Evolutionary conservation across 352 stramenopile genomes (phyloP).

Genomic region (Phytophthora citricola): DNA sequence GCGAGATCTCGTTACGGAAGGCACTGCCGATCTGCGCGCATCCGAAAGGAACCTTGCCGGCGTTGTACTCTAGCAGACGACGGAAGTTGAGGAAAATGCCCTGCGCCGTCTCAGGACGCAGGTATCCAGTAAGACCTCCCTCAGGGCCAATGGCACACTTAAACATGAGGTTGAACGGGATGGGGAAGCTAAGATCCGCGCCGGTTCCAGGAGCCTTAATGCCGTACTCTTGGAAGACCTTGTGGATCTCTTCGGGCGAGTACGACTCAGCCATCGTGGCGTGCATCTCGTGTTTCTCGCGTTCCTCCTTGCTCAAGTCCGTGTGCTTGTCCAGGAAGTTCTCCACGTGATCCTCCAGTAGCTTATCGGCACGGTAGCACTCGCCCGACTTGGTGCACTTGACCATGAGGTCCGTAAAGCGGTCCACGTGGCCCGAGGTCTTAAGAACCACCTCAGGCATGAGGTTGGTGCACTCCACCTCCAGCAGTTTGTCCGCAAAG

Average conservation of each 20-base stretch:
- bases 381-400: conserved; percentile 97
- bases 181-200: conserved; percentile 95
- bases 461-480: conserved; percentile 99
- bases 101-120: conserved; percentile 99
- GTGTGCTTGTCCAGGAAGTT: conserved; percentile 94
- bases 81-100: conserved; percentile 99
- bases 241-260: conserved; percentile 97
- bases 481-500: conserved; percentile 97
- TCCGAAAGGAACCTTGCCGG: conserved; percentile 91
- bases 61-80: conserved; percentile 98
- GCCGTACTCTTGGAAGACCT: conserved; percentile 93
- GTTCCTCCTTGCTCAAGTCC: conserved; percentile 73
- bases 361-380: conserved; percentile 99
- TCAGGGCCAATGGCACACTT: conserved; percentile 99
- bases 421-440: conserved; percentile 99
- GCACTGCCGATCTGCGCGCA: conserved; percentile 89
- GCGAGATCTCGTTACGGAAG: conserved; percentile 98
- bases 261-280: conserved; percentile 98
- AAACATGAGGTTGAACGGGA: conserved; percentile 99
- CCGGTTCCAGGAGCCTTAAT: conserved; percentile 93
- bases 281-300: conserved; percentile 94
- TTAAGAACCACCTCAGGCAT: conserved; percentile 98
- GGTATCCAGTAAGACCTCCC: conserved; percentile 96
- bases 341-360: conserved; percentile 99
- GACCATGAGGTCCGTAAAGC: conserved; percentile 99